These are phyloP conservation scores for Allodekkera sacchari DNA, from an alignment of 805 yeast species.

Conservation along the genomic window DNA sequence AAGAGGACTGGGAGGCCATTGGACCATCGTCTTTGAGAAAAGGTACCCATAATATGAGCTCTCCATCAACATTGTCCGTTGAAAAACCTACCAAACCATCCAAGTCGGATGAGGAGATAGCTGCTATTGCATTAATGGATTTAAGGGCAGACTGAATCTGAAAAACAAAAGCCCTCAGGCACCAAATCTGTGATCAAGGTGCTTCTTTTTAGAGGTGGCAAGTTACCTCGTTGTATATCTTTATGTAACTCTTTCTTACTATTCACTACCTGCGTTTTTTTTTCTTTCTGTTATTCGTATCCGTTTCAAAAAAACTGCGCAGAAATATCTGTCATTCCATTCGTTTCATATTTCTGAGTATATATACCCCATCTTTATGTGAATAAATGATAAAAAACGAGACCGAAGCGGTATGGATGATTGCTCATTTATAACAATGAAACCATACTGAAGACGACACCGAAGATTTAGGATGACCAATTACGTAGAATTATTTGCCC, in stretches of 20 bases:
- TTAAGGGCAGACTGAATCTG: conserved; percentile 19
- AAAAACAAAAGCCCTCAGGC: too few species aligned
- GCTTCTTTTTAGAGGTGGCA: not conserved
- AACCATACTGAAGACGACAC: too few species aligned
- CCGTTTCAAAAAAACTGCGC: not conserved
- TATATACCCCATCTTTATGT: too few species aligned
- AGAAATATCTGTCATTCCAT: not conserved
- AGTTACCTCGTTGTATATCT: not conserved
- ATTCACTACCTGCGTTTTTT: not conserved
- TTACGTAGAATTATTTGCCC: too few species aligned
- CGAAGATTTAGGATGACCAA: too few species aligned
- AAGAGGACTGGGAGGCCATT: conserved; percentile 91
- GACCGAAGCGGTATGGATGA: too few species aligned
- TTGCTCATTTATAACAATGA: too few species aligned
- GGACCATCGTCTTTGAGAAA: conserved; percentile 61
- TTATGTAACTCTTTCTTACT: not conserved
- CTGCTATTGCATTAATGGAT: conserved; percentile 28
- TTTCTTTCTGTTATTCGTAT: conserved; percentile 1
- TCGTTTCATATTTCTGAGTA: not conserved
- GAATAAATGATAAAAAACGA: too few species aligned
- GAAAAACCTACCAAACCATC: conserved; percentile 6
- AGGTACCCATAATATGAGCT: conserved; percentile 12
- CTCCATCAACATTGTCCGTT: conserved; percentile 13
- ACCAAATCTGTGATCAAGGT: too few species aligned
- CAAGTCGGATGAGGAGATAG: conserved; percentile 24